A percentile compares a stretch with the other conserved stretches of the same genome.
Evolutionary conservation across 208 protist genomes (phyloP).

Genomic region (Novymonas esmeraldas): DNA sequence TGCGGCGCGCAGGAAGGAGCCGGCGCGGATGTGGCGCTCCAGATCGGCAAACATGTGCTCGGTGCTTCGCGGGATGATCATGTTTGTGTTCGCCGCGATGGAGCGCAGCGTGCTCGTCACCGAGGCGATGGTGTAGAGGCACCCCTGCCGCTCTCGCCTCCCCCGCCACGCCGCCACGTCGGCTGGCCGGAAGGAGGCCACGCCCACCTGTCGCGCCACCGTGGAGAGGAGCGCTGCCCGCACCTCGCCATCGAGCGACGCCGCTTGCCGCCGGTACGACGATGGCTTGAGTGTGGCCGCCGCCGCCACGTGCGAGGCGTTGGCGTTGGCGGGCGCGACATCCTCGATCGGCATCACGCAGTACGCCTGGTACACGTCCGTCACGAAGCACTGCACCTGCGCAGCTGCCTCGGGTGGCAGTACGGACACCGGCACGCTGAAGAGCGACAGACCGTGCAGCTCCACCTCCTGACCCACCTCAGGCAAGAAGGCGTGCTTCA

Average conservation of each 20-base stretch:
- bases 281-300: conserved; percentile 9
- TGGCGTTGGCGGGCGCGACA: no score
- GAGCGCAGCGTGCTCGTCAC: conserved; percentile 39
- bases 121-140: conserved; percentile 58
- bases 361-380: conserved; percentile 50
- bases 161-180: conserved; percentile 41
- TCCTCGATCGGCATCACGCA: conserved; percentile 42
- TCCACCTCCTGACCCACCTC: conserved; percentile 52
- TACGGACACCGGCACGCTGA: conserved; percentile 35
- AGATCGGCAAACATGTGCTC: conserved; percentile 33
- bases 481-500: conserved; percentile 54
- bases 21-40: conserved; percentile 27
- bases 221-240: conserved; percentile 54
- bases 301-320: not conserved
- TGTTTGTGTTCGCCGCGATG: conserved; percentile 46
- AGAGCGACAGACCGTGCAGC: conserved; percentile 61
- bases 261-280: conserved; percentile 15
- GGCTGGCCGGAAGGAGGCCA: conserved; percentile 50
- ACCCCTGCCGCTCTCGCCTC: conserved; percentile 42
- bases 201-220: conserved; percentile 35
- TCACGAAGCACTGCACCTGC: conserved; percentile 40
- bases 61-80: conserved; percentile 48
- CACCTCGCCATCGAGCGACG: conserved; percentile 35
- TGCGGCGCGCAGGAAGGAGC: conserved; percentile 46
- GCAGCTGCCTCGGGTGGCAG: conserved; percentile 16